Evolutionary conservation across 768 basidiomycete genomes (phyloP).

Genomic region (Botryobasidium botryosum): DNA sequence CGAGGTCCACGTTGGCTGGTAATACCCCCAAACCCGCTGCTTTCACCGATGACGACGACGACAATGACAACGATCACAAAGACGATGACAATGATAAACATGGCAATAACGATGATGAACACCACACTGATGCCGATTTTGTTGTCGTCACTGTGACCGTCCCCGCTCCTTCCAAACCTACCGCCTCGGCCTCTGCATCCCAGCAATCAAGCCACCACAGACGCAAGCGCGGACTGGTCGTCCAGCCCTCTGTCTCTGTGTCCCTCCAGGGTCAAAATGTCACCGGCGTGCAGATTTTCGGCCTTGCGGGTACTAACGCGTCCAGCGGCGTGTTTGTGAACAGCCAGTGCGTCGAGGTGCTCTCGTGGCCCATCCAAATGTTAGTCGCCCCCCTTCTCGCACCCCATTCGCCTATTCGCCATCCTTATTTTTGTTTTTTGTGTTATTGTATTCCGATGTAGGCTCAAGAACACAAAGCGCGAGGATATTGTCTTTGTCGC

Average conservation of each 20-base stretch:
- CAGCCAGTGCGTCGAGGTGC: slow-evolving; percentile 35
- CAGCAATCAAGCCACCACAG: neutral
- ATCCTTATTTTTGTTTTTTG: slow-evolving; percentile 1
- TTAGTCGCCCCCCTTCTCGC: slow-evolving; percentile 22
- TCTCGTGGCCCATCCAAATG: slow-evolving; percentile 57
- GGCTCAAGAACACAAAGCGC: slow-evolving; percentile 53
- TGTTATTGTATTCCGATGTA: slow-evolving; percentile 16
- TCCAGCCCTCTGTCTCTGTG: neutral
- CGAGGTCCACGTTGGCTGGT: too few species aligned
- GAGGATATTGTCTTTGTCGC: slow-evolving; percentile 63
- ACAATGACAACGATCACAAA: slow-evolving; percentile 7
- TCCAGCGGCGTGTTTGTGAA: slow-evolving; percentile 21
- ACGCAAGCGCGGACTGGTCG: neutral
- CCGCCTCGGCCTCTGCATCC: too few species aligned
- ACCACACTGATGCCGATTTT: slow-evolving; percentile 1
- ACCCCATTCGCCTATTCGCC: neutral
- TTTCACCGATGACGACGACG: slow-evolving; percentile 6
- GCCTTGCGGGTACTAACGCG: neutral
- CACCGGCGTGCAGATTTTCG: neutral
- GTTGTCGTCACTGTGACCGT: neutral
- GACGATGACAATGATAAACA: slow-evolving; percentile 12
- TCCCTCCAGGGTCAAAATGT: neutral
- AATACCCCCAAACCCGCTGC: neutral
- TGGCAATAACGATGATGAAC: slow-evolving; percentile 12
- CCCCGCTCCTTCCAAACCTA: neutral